Evolutionary conservation across 257 asterid genomes (phyloP).

Genomic region (Rauvolfia tetraphylla): DNA sequence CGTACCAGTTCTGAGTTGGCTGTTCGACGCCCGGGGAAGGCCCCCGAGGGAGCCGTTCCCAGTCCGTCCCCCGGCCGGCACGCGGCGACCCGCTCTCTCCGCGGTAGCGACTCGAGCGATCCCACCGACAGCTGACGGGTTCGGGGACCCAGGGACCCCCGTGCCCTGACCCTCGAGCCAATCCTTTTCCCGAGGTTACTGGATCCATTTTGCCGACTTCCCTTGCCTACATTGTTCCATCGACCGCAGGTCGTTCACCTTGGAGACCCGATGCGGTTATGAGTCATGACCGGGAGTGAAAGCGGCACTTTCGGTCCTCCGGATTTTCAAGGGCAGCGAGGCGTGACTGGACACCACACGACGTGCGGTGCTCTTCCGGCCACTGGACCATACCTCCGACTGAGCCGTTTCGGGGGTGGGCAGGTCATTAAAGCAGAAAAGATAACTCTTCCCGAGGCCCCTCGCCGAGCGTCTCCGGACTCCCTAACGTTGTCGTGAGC

Average conservation of each 20-base stretch:
- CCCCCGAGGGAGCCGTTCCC: neutral
- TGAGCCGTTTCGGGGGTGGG: constrained; percentile 53
- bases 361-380: constrained; percentile 67
- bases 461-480: neutral
- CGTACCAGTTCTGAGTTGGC: neutral
- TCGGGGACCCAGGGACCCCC: neutral
- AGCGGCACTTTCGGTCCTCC: constrained; percentile 60
- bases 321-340: constrained; percentile 73
- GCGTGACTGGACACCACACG: constrained; percentile 65
- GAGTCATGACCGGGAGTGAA: constrained; percentile 47
- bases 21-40: neutral
- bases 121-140: neutral
- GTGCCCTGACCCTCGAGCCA: neutral
- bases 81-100: constrained; percentile 7
- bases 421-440: constrained; percentile 49
- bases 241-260: neutral
- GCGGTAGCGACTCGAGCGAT: neutral
- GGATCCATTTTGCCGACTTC: constrained; percentile 8
- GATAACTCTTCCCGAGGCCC: constrained; percentile 54
- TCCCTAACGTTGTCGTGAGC: neutral
- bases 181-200: constrained; percentile 6
- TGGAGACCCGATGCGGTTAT: constrained; percentile 22
- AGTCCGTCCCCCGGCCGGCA: neutral
- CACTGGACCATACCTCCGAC: constrained; percentile 63
- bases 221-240: neutral